A percentile compares a stretch with the other conserved stretches of the same genome.
phyloP scores from a whole-genome alignment of 257 asterid species.

The Przewalskia tangutica region DNA sequence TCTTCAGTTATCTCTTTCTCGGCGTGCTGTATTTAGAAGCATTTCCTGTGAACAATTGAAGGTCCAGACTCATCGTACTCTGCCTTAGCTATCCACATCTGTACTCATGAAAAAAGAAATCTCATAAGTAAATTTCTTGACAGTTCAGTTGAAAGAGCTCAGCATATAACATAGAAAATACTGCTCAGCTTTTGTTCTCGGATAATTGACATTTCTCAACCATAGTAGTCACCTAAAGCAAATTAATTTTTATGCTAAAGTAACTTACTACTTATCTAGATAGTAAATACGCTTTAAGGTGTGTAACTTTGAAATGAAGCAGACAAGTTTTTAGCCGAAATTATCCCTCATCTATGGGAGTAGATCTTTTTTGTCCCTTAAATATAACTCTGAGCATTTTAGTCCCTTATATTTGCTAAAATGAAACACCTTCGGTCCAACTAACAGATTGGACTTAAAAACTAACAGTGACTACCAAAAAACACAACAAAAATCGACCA shows the following conservation, averaged over 20 bases:
- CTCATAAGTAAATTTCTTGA: not conserved
- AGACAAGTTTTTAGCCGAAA: not conserved
- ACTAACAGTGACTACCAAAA: too few species aligned
- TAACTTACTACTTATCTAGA: not conserved
- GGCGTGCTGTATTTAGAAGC: constrained; percentile 10
- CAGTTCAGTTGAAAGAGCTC: not conserved
- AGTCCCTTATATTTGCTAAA: too few species aligned
- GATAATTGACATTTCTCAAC: not conserved
- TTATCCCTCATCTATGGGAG: too few species aligned
- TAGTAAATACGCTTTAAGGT: not conserved
- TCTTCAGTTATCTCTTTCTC: not conserved
- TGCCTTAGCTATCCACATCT: constrained; percentile 16
- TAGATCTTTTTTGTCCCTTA: too few species aligned
- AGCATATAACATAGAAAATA: not conserved
- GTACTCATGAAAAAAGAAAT: not conserved
- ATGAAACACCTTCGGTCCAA: too few species aligned
- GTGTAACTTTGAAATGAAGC: not conserved
- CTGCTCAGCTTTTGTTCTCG: not conserved
- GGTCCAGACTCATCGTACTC: constrained; percentile 15
- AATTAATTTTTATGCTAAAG: not conserved
- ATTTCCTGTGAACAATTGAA: constrained; percentile 14
- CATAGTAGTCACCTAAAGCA: not conserved
- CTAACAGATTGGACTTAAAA: too few species aligned
- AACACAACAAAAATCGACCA: too few species aligned
- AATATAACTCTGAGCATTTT: too few species aligned